Evolutionary conservation across 179 eudicot genomes (phyloP).

Genomic region (Patellifolia procumbens): DNA sequence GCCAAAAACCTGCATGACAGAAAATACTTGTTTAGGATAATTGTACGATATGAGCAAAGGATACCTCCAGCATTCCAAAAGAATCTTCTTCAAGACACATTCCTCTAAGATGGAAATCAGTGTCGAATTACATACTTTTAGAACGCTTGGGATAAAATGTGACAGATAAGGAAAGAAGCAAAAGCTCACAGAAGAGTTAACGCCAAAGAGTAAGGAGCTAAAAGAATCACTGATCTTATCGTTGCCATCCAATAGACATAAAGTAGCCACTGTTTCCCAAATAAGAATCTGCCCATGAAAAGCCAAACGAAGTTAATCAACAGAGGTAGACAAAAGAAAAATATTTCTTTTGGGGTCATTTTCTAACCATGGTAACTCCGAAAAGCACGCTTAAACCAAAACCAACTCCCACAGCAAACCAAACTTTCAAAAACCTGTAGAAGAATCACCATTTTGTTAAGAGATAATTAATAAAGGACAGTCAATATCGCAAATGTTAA

Average conservation of each 20-base stretch:
- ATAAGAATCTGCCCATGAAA: slow-evolving; percentile 55
- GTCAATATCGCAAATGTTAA: background rate
- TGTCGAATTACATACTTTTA: background rate
- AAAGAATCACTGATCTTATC: slow-evolving; percentile 40
- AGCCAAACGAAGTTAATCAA: background rate
- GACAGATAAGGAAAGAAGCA: background rate
- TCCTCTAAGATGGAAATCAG: background rate
- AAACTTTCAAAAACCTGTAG: slow-evolving; percentile 60
- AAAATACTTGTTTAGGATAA: background rate
- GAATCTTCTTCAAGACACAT: background rate
- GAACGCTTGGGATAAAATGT: background rate
- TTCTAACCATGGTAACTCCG: slow-evolving; percentile 65
- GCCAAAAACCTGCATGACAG: slow-evolving; percentile 52
- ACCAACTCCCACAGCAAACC: slow-evolving; percentile 84
- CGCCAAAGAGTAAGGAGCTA: slow-evolving; percentile 49
- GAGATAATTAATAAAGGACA: background rate
- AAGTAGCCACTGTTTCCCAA: slow-evolving; percentile 47
- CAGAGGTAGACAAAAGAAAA: background rate
- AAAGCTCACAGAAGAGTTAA: slow-evolving; percentile 62
- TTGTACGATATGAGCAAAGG: background rate
- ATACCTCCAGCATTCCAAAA: slow-evolving; percentile 3
- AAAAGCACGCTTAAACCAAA: slow-evolving; percentile 62
- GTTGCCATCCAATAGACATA: slow-evolving; percentile 43
- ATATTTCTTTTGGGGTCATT: background rate
- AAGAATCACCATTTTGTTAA: slow-evolving; percentile 12